Percentiles rank a stretch among this genome's conserved stretches.
phyloP scores from a whole-genome alignment of 768 basidiomycete genomes.

The Obba rivulosa region DNA sequence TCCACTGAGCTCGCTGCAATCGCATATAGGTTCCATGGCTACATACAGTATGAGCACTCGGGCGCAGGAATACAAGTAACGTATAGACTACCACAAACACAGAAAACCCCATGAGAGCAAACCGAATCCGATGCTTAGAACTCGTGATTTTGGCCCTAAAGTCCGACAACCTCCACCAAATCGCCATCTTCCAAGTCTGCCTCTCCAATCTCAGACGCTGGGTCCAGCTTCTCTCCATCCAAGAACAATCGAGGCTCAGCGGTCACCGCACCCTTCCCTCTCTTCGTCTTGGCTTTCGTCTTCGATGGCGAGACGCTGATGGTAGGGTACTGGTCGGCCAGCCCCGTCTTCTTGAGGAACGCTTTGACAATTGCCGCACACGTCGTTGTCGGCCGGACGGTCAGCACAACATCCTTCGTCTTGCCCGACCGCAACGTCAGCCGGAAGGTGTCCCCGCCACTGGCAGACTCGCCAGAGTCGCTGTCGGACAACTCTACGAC shows the following conservation, averaged over 20 bases:
- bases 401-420: slow-evolving; percentile 53
- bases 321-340: slow-evolving; percentile 46
- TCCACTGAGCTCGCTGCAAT: no score
- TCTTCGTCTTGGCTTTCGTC: slow-evolving; percentile 26
- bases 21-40: no score
- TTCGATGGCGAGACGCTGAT: slow-evolving; percentile 22
- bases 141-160: slow-evolving; percentile 25
- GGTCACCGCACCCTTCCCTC: slow-evolving; percentile 16
- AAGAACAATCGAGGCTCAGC: slow-evolving; percentile 50
- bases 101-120: no score
- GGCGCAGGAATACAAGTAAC: no score
- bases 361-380: slow-evolving; percentile 73
- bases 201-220: slow-evolving; percentile 54
- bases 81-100: no score
- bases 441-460: slow-evolving; percentile 43
- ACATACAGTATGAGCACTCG: no score
- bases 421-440: slow-evolving; percentile 58
- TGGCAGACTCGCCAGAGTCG: slow-evolving; percentile 15
- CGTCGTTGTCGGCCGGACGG: slow-evolving; percentile 69
- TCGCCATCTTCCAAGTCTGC: slow-evolving; percentile 78
- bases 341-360: slow-evolving; percentile 63
- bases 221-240: slow-evolving; percentile 69
- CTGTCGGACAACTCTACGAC: slow-evolving; percentile 17
- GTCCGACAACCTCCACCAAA: slow-evolving; percentile 65
- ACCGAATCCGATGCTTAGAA: neutral